Conservation (phyloP, 2,329 filamentous ascomycete species). For the Rachicladosporium sp. region DNA sequence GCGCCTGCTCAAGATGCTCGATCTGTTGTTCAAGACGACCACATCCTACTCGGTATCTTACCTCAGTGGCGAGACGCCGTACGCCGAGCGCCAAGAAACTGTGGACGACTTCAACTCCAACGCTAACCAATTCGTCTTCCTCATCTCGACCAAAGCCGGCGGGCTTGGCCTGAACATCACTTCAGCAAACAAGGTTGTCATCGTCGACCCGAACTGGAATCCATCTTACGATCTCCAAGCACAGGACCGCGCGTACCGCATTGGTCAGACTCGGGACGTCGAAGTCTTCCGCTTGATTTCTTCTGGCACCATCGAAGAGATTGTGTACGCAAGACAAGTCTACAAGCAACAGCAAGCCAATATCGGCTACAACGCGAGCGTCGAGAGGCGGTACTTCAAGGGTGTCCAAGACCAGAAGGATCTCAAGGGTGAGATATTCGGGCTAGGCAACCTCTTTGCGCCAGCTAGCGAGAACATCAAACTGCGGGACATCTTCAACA, state of each 20-base stretch:
- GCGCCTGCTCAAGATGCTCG: conserved; percentile 68
- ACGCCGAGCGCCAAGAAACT: conserved; percentile 64
- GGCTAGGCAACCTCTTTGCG: conserved; percentile 72
- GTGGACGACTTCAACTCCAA: conserved; percentile 91
- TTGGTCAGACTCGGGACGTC: conserved; percentile 83
- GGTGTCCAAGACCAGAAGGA: conserved; percentile 75
- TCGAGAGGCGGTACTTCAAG: conserved; percentile 87
- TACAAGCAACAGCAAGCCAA: conserved; percentile 99
- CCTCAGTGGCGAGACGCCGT: conserved; percentile 71
- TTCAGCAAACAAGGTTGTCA: conserved; percentile 93
- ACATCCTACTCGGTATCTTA: conserved; percentile 79
- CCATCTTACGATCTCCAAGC: conserved; percentile 89
- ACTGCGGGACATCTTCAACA: conserved; percentile 91
- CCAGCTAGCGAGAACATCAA: conserved; percentile 70
- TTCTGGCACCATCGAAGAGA: conserved; percentile 88
- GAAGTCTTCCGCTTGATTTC: conserved; percentile 90
- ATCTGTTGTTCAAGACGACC: conserved; percentile 75
- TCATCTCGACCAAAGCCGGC: conserved; percentile 88
- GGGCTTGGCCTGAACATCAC: conserved; percentile 94
- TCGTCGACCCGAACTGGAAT: conserved; percentile 97
- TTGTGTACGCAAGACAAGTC: conserved; percentile 91
- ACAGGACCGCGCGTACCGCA: conserved; percentile 90
- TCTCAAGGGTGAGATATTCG: conserved; percentile 89
- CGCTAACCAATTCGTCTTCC: conserved; percentile 77
- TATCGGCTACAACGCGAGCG: conserved; percentile 87